Conservation (phyloP, 306 rosid species). For the Heteromeles arbutifolia region DNA sequence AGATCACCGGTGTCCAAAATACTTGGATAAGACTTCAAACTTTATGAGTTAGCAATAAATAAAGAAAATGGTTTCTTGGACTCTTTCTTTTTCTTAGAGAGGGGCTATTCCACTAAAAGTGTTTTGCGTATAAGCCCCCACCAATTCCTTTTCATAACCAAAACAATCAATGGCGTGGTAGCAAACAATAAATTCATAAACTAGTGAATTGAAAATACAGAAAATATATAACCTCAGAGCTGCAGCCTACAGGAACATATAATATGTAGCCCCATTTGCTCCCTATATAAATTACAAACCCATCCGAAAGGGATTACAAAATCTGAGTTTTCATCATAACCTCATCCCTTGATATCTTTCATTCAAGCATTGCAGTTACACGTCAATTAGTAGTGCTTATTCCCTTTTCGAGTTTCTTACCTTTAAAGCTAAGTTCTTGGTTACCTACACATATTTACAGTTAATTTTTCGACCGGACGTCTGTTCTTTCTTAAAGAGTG, state of each 20-base stretch:
- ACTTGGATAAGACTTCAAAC: not conserved
- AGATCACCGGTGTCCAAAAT: not conserved
- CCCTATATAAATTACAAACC: conserved; percentile 30
- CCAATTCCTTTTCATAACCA: conserved; percentile 26
- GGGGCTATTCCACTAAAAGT: conserved; percentile 1
- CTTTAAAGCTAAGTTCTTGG: not conserved
- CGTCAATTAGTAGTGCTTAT: not conserved
- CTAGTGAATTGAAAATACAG: not conserved
- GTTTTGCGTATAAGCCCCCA: not conserved
- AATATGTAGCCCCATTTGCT: not conserved
- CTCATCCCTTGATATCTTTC: not conserved
- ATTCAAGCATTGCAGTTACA: not conserved
- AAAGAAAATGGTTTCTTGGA: not conserved
- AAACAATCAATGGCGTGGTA: not conserved
- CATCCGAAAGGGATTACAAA: not conserved
- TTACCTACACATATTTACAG: not conserved
- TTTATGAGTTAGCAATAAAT: not conserved
- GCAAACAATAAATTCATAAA: not conserved
- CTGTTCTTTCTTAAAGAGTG: not conserved
- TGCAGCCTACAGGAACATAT: not conserved
- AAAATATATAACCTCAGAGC: not conserved
- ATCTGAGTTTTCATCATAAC: not conserved
- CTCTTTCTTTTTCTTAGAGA: not conserved
- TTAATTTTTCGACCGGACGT: not conserved
- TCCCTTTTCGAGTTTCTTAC: not conserved